phyloP scores from a whole-genome alignment of 768 basidiomycete genomes.

The Agaricus blazei region DNA sequence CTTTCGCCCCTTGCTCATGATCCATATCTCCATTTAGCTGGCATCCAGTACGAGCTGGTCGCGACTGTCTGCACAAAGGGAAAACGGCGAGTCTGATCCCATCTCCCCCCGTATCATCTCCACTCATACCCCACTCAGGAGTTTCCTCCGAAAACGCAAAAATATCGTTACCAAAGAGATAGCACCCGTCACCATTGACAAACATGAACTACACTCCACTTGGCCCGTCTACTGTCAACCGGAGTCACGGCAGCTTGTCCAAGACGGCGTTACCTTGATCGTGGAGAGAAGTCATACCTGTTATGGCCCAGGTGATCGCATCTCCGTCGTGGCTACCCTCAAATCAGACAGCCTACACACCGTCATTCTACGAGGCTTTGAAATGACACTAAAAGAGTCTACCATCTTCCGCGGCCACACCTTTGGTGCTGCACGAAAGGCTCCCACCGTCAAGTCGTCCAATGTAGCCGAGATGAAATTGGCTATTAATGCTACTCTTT shows the following conservation, averaged over 20 bases:
- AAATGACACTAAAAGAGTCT: constrained; percentile 74
- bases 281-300: constrained; percentile 76
- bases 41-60: constrained; percentile 86
- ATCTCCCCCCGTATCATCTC: not conserved
- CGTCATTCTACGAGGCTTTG: constrained; percentile 76
- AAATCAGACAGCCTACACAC: constrained; percentile 66
- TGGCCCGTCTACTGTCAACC: constrained; percentile 89
- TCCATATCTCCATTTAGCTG: constrained; percentile 39
- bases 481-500: constrained; percentile 67
- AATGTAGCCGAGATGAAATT: constrained; percentile 68
- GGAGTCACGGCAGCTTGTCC: constrained; percentile 58
- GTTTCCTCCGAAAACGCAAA: constrained; percentile 79
- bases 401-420: constrained; percentile 68
- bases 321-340: constrained; percentile 65
- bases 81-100: constrained; percentile 55
- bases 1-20: not conserved
- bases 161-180: constrained; percentile 61
- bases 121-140: constrained; percentile 35
- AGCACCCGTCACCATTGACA: constrained; percentile 78
- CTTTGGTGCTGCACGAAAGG: constrained; percentile 50
- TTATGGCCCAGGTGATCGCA: constrained; percentile 82
- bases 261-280: constrained; percentile 69
- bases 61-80: constrained; percentile 83
- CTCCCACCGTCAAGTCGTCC: constrained; percentile 46
- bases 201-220: constrained; percentile 88